phyloP scores from a whole-genome alignment of 1,284 basidiomycete genomes.

The Moniliophthora roreri region DNA sequence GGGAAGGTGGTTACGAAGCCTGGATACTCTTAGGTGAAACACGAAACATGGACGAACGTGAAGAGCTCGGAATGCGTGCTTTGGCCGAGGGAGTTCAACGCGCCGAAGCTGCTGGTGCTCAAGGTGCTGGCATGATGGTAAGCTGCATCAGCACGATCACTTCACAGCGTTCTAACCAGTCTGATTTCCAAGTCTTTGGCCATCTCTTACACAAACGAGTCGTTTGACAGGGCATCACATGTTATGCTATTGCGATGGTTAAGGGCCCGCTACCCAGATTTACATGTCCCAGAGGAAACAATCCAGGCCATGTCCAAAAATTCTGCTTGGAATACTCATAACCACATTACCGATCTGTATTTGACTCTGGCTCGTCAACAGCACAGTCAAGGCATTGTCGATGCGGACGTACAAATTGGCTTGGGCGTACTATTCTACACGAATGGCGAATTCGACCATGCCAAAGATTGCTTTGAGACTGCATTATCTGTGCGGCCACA shows the following conservation, averaged over 20 bases:
- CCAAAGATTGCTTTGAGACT: conserved; percentile 89
- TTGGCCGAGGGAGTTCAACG: conserved; percentile 66
- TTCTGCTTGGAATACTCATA: conserved; percentile 85
- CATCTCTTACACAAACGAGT: conserved; percentile 97
- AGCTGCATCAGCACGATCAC: conserved; percentile 28
- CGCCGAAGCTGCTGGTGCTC: conserved; percentile 61
- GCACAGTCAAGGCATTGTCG: conserved; percentile 69
- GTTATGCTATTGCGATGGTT: conserved; percentile 90
- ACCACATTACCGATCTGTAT: conserved; percentile 82
- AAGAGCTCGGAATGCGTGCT: conserved; percentile 78
- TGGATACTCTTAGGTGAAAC: conserved; percentile 95
- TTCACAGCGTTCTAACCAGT: conserved; percentile 6
- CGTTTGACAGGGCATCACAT: conserved; percentile 87
- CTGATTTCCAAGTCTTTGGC: conserved; percentile 77
- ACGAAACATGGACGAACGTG: conserved; percentile 94
- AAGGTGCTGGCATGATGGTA: conserved; percentile 82
- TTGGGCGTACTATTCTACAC: conserved; percentile 95
- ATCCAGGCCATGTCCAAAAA: conserved; percentile 55
- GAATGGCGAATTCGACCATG: conserved; percentile 74
- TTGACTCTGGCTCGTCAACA: conserved; percentile 83
- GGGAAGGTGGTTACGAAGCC: conserved; percentile 82
- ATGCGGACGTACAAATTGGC: conserved; percentile 93
- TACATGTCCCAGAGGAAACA: conserved; percentile 58
- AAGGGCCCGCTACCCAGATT: conserved; percentile 71
- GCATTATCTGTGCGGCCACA: conserved; percentile 80